Evolutionary conservation across 306 rosid genomes (phyloP).

Genomic region (Medicago truncatula): MtrunA17r5.0-ANR NC_053046.1:36573001-36573500

Average conservation of each 20-base stretch:
- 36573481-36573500: constrained; percentile 43
- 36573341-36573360: constrained; percentile 39
- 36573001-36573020: fast-evolving
- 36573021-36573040: constrained; percentile 35
- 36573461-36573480: constrained; percentile 33
- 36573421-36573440: neutral
- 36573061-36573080: neutral
- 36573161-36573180: constrained; percentile 16
- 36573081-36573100: constrained; percentile 3
- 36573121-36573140: constrained; percentile 35
- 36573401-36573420: constrained; percentile 35
- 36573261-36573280: constrained; percentile 32
- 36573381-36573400: constrained; percentile 17
- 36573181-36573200: constrained; percentile 40
- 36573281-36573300: constrained; percentile 9
- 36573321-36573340: constrained; percentile 29
- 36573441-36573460: neutral
- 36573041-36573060: constrained; percentile 41
- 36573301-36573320: neutral
- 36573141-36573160: neutral
- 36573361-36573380: neutral
- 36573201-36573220: constrained; percentile 22
- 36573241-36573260: constrained; percentile 18
- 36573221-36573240: neutral
- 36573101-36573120: constrained; percentile 36